Base-by-base conservation (phyloP, 78 protist species). In the Corallochytrium limacisporum region DNA sequence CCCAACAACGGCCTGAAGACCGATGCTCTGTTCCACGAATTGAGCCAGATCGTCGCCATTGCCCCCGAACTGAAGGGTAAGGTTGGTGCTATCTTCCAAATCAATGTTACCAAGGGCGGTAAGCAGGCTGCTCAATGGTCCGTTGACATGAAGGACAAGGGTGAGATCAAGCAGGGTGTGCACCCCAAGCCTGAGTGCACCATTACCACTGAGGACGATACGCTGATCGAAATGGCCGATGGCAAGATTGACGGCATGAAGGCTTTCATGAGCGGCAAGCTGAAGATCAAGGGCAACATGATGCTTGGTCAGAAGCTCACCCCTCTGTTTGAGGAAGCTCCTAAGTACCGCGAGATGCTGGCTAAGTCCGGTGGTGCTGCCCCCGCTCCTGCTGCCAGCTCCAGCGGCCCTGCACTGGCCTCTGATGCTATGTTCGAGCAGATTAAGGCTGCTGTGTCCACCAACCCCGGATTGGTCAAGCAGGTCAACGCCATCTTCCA, bases 191-290 rank as follows among this genome's bases (percentile, higher is more conserved):
- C 62, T 12, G 46, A 37, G 35, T 55, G 62, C 50, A 59, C 65
- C 7, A 1, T 59, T 24, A 59, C 47, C 18, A 3, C 40, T 18
- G 15, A 24, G 3, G 65, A 59, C 22, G 65, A 3, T 37, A 49
- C 37, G 39, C 40, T 59, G 22, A 20, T 40, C 1, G 18, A 37
- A 33, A 32, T 59, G 2, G 49, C 9, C 22, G 16, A 2, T 15
- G 65, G 65, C 65, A 37, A 59, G 65, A 32, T 59, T 16, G 8
- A 59, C 8, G 33, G 40, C 24, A 7, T 5, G 47, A 18, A 59
- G 49, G 65, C 65, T 22, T 59, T 40, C 49, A 59, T 59, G 65
- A 1, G 24, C 8, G 49, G 49, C 47, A 59, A 59, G 42, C 65
- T 59, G 38, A 37, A 40, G 36, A 22, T 59, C 29, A 4, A 8